Conservation (phyloP, 495 filamentous ascomycete genomes). For the Penicillium silybi region DNA sequence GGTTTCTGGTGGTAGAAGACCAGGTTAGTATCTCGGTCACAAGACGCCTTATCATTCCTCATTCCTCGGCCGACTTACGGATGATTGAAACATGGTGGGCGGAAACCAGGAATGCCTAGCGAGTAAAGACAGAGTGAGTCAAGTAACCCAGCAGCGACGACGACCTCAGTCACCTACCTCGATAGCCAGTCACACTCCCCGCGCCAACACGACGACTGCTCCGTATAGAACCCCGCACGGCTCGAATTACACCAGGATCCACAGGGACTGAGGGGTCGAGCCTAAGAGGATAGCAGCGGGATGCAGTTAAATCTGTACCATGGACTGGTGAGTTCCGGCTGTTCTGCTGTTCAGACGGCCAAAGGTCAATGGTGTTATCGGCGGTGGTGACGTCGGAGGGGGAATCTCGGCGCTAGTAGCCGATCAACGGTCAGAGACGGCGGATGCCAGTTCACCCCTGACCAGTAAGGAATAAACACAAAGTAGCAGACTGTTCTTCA, state of each 20-base stretch:
- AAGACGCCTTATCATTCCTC: constrained; percentile 6
- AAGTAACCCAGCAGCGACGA: no score
- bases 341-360: neutral
- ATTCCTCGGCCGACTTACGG: constrained; percentile 23
- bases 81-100: constrained; percentile 38
- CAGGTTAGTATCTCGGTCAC: constrained; percentile 6
- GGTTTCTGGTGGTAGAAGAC: constrained; percentile 59
- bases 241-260: constrained; percentile 2
- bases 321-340: neutral
- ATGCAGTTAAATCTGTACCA: neutral
- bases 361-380: constrained; percentile 6
- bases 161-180: neutral
- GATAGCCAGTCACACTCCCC: constrained; percentile 3
- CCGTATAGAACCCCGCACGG: constrained; percentile 20
- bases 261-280: neutral
- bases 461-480: neutral
- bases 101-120: neutral
- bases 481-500: neutral
- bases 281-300: neutral
- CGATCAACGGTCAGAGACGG: constrained; percentile 7
- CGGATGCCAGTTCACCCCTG: neutral
- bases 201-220: neutral
- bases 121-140: neutral
- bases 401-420: constrained; percentile 8
- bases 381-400: constrained; percentile 23